Base-by-base conservation (phyloP, 352 stramenopile species). In the Phytophthora macrochlamydospora region DNA sequence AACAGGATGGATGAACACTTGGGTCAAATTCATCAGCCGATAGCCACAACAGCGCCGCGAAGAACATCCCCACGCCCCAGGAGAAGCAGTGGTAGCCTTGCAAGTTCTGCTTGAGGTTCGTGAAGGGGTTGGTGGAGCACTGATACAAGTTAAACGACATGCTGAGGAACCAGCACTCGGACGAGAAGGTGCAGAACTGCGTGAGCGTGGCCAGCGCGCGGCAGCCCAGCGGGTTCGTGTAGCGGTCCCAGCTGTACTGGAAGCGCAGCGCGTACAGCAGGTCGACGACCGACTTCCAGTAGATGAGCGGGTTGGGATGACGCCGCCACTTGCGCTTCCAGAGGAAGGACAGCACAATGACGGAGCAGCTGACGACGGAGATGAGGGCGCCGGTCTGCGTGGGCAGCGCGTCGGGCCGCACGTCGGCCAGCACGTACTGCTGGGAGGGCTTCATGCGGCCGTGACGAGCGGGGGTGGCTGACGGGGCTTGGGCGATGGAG, bases 81-180 rank as follows among this genome's bases (percentile, higher is more conserved):
- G 85, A 89, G 50, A 94, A 91, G 24, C 65, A 65, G 71, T 95
- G 86, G 52, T 93, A 96, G 55, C 72, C 79, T 14, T 76, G 73
- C 59, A 90, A 69, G 61, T 90, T 95, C 24, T 80, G 69, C 62
- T 83, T 76, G 51, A 92, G 78, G 59, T 95, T 94, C 44, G 83
- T 92, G 69, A 97, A 97, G 44, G 90, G 90, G 62, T 96, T 96
- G 13, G 87, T 96, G 18, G 82, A 81, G 67, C 85, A 92, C 49
- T 92, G 81, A 62, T 94, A 93, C 40, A 97, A 57, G 46, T 95
- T 91, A 24, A 94, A 83, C 9, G 90, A 83, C 80, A 97, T 92
- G 60, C 77, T 85, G 45, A 96, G 75, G 62, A 97, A 95, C 85
- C 87, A 96, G 68, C 87, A 93, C 71, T 94, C 85, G 71, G 85